Conservation (phyloP, 768 basidiomycete genomes). For the Pleurotus salmoneostramineus region DNA sequence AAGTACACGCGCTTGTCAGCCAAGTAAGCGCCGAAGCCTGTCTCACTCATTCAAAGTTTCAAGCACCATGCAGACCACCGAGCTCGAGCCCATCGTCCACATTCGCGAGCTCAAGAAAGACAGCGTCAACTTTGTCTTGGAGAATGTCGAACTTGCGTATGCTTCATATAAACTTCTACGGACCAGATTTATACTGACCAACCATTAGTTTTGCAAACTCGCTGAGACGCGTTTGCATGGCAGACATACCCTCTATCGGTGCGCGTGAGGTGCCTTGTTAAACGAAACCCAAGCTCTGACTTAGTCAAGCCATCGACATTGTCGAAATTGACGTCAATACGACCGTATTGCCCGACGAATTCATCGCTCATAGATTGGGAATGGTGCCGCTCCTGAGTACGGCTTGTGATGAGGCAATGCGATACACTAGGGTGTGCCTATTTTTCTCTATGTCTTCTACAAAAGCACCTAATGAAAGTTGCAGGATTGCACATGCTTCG, state of each 20-base stretch:
- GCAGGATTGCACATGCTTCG: conserved; percentile 90
- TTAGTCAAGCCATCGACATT: conserved; percentile 83
- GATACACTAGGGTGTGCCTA: conserved; percentile 62
- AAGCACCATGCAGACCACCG: conserved; percentile 34
- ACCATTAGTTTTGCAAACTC: conserved; percentile 84
- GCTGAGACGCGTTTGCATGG: conserved; percentile 89
- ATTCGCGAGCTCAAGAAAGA: conserved; percentile 85
- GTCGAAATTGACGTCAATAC: conserved; percentile 92
- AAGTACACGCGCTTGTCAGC: too few relatives aligned
- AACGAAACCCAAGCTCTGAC: conserved; percentile 7
- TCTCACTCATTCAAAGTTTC: not conserved
- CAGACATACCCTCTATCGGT: conserved; percentile 96
- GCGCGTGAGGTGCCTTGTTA: conserved; percentile 24
- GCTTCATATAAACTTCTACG: conserved; percentile 11
- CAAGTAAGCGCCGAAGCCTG: not conserved
- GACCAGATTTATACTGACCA: not conserved
- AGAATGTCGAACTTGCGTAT: conserved; percentile 95
- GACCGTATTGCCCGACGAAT: conserved; percentile 93
- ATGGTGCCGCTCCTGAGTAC: conserved; percentile 88
- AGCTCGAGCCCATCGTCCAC: conserved; percentile 66
- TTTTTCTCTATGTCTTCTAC: not conserved
- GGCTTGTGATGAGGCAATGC: conserved; percentile 86
- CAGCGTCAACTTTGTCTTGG: conserved; percentile 85
- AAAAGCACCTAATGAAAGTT: not conserved
- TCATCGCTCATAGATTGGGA: conserved; percentile 93